A percentile compares a stretch with the other conserved stretches of the same genome.
These are phyloP conservation scores for Paxillus ammoniavirescens DNA, from an alignment of 768 basidiomycete genomes.

Conservation along the genomic window DNA sequence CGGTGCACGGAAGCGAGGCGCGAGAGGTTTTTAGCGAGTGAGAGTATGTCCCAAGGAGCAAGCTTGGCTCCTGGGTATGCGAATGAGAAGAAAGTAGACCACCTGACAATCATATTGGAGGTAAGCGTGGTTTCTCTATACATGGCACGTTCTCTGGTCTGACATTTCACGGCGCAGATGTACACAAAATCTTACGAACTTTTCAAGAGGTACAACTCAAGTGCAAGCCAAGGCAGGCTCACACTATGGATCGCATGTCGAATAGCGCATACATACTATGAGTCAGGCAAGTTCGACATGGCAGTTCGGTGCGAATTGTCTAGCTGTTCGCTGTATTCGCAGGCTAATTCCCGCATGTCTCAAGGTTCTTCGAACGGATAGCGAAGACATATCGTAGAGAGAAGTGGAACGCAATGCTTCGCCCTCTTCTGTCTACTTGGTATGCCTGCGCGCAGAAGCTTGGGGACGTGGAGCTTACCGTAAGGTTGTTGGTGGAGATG, in stretches of 20 bases:
- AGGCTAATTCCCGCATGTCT: background rate
- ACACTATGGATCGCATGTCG: slow-evolving; percentile 89
- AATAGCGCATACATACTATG: slow-evolving; percentile 85
- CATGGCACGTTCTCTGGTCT: background rate
- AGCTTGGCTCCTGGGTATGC: slow-evolving; percentile 64
- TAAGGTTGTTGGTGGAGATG: slow-evolving; percentile 81
- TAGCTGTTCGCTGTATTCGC: background rate
- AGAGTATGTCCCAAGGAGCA: slow-evolving; percentile 38
- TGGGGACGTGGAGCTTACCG: slow-evolving; percentile 72
- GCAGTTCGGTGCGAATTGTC: slow-evolving; percentile 67
- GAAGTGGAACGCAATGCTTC: slow-evolving; percentile 73
- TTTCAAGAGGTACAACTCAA: slow-evolving; percentile 73
- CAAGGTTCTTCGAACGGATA: slow-evolving; percentile 91
- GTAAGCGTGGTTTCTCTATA: slow-evolving; percentile 35
- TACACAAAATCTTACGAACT: slow-evolving; percentile 94
- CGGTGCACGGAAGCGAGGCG: slow-evolving; percentile 78
- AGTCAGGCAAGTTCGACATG: slow-evolving; percentile 80
- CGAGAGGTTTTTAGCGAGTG: slow-evolving; percentile 60
- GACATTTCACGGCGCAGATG: slow-evolving; percentile 48
- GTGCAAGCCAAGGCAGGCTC: slow-evolving; percentile 66
- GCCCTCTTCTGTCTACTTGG: slow-evolving; percentile 75
- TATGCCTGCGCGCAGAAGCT: slow-evolving; percentile 79
- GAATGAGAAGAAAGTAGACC: slow-evolving; percentile 93
- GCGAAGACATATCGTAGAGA: slow-evolving; percentile 86
- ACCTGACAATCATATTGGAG: slow-evolving; percentile 80